Percentiles rank a stretch among this genome's conserved stretches.
Conservation (phyloP, 441 rosid genomes). For the Croton setiger region DNA sequence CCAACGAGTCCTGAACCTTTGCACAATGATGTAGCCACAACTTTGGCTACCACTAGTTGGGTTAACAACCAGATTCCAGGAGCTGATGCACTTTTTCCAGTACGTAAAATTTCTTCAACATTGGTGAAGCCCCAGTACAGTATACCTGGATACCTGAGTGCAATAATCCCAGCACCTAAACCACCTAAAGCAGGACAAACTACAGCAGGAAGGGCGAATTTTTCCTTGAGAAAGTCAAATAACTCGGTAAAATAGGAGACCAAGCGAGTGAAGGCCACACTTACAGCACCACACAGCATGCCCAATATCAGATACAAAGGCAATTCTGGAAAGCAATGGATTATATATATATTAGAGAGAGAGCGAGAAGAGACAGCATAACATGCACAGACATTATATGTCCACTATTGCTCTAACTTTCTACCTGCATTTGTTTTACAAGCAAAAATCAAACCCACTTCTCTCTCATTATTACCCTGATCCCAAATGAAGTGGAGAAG, state of each 20-base stretch:
- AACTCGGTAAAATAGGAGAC: constrained; percentile 81
- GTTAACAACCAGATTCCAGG: constrained; percentile 95
- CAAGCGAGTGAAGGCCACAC: constrained; percentile 79
- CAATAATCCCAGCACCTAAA: constrained; percentile 91
- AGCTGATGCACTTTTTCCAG: constrained; percentile 96
- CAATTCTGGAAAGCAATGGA: constrained; percentile 58
- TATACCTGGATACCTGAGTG: constrained; percentile 95
- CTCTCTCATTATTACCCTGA: neutral
- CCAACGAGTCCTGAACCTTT: constrained; percentile 98
- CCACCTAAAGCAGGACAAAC: constrained; percentile 97
- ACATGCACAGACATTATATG: constrained; percentile 5
- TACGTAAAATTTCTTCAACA: constrained; percentile 93
- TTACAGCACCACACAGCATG: constrained; percentile 93
- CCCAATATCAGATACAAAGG: constrained; percentile 93
- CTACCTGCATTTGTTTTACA: neutral
- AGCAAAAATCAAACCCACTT: neutral
- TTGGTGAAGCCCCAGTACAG: constrained; percentile 98
- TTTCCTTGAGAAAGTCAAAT: constrained; percentile 72
- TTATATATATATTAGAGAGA: constrained; percentile 7
- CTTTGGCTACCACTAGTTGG: constrained; percentile 91
- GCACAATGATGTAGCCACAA: constrained; percentile 91
- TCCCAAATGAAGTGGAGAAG: neutral
- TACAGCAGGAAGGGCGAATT: constrained; percentile 79
- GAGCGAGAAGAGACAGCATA: neutral
- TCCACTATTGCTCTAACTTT: neutral